Evolutionary conservation across 116 monocot genomes (phyloP).

Genomic region (Posidonia oceanica): DNA sequence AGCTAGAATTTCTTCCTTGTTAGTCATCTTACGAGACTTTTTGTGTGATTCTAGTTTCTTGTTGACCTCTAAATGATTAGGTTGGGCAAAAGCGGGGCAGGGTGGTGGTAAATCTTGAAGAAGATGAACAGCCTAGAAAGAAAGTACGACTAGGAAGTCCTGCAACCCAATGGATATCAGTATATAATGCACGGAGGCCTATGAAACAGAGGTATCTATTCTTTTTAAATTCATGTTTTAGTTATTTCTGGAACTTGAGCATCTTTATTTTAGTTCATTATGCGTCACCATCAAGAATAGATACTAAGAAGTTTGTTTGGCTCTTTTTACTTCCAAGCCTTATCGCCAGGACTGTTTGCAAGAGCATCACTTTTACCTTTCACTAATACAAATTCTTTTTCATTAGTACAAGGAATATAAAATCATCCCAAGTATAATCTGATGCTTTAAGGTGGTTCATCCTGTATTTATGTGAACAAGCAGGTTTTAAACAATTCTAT

Average conservation of each 20-base stretch:
- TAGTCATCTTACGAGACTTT: background rate
- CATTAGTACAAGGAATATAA: too few relatives aligned
- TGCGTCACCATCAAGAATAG: too few relatives aligned
- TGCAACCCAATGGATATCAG: slow-evolving; percentile 96
- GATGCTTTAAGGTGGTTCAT: too few relatives aligned
- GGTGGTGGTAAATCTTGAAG: slow-evolving; percentile 72
- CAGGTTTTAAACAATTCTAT: too few relatives aligned
- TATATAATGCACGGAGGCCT: slow-evolving; percentile 84
- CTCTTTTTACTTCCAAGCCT: too few relatives aligned
- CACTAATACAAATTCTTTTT: too few relatives aligned
- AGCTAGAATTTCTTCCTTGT: background rate
- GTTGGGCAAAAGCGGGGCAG: slow-evolving; percentile 92
- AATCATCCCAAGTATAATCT: too few relatives aligned
- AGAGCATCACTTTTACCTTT: too few relatives aligned
- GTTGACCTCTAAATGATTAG: slow-evolving; percentile 20
- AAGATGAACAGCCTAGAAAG: slow-evolving; percentile 91
- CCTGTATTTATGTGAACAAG: too few relatives aligned
- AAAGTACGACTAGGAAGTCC: slow-evolving; percentile 85
- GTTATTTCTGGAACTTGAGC: background rate
- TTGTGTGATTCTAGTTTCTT: background rate
- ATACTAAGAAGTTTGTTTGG: too few relatives aligned
- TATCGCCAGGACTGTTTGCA: too few relatives aligned
- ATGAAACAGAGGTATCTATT: slow-evolving; percentile 88
- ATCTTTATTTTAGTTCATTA: background rate
- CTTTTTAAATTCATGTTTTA: slow-evolving; percentile 1